Percentiles rank a stretch among this genome's conserved stretches.
These are phyloP conservation scores for Casuarina glauca DNA, from an alignment of 306 rosid genomes.

Conservation along the genomic window DNA sequence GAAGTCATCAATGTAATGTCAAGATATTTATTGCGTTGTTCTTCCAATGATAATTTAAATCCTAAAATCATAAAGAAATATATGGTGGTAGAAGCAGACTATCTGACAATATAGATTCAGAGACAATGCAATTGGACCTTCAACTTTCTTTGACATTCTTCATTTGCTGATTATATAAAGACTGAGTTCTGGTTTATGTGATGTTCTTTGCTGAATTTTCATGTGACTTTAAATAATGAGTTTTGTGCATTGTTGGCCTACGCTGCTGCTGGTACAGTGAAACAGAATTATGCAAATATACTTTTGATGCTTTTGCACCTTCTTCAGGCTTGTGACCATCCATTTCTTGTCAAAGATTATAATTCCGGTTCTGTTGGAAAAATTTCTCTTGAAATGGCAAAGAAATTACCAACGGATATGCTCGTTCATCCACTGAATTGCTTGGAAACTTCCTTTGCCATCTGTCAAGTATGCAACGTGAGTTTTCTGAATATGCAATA, in stretches of 20 bases:
- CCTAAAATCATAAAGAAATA: background rate
- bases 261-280: slow-evolving; percentile 98
- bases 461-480: slow-evolving; percentile 74
- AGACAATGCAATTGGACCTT: background rate
- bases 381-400: slow-evolving; percentile 45
- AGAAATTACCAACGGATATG: slow-evolving; percentile 65
- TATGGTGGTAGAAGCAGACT: background rate
- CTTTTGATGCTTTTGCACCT: slow-evolving; percentile 93
- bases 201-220: slow-evolving; percentile 15
- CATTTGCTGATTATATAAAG: background rate
- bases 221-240: slow-evolving; percentile 27
- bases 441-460: slow-evolving; percentile 65
- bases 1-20: no score
- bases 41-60: no score
- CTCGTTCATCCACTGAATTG: slow-evolving; percentile 54
- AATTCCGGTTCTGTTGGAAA: slow-evolving; percentile 26
- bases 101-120: background rate
- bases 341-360: slow-evolving; percentile 79
- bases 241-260: slow-evolving; percentile 64
- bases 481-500: slow-evolving; percentile 40
- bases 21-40: no score
- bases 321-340: slow-evolving; percentile 98
- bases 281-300: slow-evolving; percentile 96
- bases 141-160: background rate
- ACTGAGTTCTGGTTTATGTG: background rate